These are phyloP conservation scores for Mortierella hygrophila DNA, from an alignment of 192 early-diverging fungal genomes.

Conservation along the genomic window DNA sequence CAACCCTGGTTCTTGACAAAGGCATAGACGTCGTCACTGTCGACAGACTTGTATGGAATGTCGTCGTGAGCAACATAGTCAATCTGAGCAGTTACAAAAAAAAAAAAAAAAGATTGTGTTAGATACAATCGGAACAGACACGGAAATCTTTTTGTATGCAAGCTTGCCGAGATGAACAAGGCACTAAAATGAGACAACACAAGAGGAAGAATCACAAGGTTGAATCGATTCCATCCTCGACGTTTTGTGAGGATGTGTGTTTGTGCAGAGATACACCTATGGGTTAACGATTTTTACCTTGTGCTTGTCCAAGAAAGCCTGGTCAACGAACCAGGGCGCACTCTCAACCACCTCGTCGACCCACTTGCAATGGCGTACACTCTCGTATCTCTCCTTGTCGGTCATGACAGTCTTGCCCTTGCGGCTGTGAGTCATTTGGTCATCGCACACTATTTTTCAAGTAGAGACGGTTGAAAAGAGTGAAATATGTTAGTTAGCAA, in stretches of 20 bases:
- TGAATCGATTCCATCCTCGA: not conserved
- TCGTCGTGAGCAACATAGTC: slow-evolving; percentile 90
- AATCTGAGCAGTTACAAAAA: slow-evolving; percentile 55
- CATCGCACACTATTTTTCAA: slow-evolving; percentile 70
- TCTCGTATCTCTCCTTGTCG: slow-evolving; percentile 82
- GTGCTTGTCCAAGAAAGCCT: slow-evolving; percentile 82
- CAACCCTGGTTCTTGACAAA: slow-evolving; percentile 83
- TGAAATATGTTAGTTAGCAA: not conserved
- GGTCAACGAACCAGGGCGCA: slow-evolving; percentile 83
- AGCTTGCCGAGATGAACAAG: not conserved
- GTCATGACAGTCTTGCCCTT: slow-evolving; percentile 88
- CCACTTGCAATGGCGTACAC: slow-evolving; percentile 87
- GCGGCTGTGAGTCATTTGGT: slow-evolving; percentile 78
- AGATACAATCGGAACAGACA: not conserved
- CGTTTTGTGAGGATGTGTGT: not conserved
- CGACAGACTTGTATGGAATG: slow-evolving; percentile 79
- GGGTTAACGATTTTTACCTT: slow-evolving; percentile 23
- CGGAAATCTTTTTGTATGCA: not conserved
- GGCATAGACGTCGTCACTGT: slow-evolving; percentile 80
- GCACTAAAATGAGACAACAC: not conserved
- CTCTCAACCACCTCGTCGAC: slow-evolving; percentile 83
- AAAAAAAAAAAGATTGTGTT: not conserved
- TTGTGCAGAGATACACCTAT: not conserved
- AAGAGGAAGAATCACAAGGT: not conserved
- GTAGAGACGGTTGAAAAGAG: not conserved